Percentiles rank a stretch among this genome's conserved stretches.
These are phyloP conservation scores for Tulasnella calospora DNA, from an alignment of 768 basidiomycete species.

Conservation along the genomic window DNA sequence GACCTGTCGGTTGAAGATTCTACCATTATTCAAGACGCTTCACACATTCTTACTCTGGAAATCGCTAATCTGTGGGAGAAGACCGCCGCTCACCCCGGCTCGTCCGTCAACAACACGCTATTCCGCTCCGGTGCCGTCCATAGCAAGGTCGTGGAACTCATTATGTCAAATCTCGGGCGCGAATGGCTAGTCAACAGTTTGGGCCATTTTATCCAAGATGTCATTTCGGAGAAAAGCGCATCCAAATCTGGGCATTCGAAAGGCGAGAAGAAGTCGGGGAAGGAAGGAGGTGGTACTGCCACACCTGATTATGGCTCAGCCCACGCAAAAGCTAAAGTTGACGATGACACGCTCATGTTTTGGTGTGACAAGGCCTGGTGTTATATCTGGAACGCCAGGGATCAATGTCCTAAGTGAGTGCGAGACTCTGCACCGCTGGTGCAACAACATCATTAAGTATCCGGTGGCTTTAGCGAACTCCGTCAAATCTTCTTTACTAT, in stretches of 20 bases:
- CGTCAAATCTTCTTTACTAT: slow-evolving; percentile 64
- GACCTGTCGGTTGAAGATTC: slow-evolving; percentile 66
- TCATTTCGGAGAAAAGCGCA: slow-evolving; percentile 47
- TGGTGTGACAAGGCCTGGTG: slow-evolving; percentile 83
- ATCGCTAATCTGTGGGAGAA: not conserved
- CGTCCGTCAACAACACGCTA: slow-evolving; percentile 54
- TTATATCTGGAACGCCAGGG: slow-evolving; percentile 67
- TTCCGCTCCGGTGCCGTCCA: slow-evolving; percentile 56
- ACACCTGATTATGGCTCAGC: not conserved
- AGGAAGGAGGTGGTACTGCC: not conserved
- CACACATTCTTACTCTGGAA: slow-evolving; percentile 32
- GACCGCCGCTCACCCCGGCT: slow-evolving; percentile 17
- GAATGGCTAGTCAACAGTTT: slow-evolving; percentile 76
- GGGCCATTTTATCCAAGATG: slow-evolving; percentile 71
- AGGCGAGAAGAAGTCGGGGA: not conserved
- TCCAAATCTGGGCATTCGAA: slow-evolving; percentile 36
- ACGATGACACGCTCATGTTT: slow-evolving; percentile 61
- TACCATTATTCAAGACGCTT: slow-evolving; percentile 65
- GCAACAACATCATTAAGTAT: not conserved
- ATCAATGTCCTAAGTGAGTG: slow-evolving; percentile 69
- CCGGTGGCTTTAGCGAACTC: slow-evolving; percentile 53
- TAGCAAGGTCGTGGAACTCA: slow-evolving; percentile 64
- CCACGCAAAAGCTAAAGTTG: slow-evolving; percentile 42
- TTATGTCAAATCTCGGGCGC: slow-evolving; percentile 78
- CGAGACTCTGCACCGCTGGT: not conserved